These are phyloP conservation scores for Yamadazyma friedrichii DNA, from an alignment of 1,139 yeast genomes.

Conservation along the genomic window DNA sequence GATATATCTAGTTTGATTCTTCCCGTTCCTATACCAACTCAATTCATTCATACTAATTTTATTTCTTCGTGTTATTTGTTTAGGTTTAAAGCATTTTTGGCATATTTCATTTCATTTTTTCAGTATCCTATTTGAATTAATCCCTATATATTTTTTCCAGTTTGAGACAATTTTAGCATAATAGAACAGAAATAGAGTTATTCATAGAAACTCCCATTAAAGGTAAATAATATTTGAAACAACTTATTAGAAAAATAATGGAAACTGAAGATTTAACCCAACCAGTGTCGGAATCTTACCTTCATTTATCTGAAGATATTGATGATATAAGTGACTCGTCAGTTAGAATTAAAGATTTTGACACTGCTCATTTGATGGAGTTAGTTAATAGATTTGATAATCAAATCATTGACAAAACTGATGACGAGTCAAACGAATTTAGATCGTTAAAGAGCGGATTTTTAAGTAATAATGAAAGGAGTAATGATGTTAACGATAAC, in stretches of 20 bases:
- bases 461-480: not conserved
- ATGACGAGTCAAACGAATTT: not conserved
- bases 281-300: conserved; percentile 29
- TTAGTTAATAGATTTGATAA: conserved; percentile 14
- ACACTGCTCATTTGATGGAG: conserved; percentile 16
- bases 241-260: conserved; percentile 2
- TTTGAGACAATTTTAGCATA: not conserved
- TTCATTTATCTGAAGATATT: conserved; percentile 28
- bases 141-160: not conserved
- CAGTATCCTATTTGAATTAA: no score
- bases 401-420: not conserved
- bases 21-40: no score
- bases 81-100: no score
- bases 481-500: conserved; percentile 1
- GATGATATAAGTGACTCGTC: conserved; percentile 16
- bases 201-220: no score
- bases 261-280: conserved; percentile 22
- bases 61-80: no score
- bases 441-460: no score
- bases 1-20: no score
- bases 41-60: no score
- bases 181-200: not conserved
- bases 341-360: conserved; percentile 10
- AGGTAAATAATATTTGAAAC: not conserved
- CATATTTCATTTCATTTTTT: no score